These are phyloP conservation scores for Diversispora eburnea DNA, from an alignment of 192 early-diverging fungal genomes.

Conservation along the genomic window DNA sequence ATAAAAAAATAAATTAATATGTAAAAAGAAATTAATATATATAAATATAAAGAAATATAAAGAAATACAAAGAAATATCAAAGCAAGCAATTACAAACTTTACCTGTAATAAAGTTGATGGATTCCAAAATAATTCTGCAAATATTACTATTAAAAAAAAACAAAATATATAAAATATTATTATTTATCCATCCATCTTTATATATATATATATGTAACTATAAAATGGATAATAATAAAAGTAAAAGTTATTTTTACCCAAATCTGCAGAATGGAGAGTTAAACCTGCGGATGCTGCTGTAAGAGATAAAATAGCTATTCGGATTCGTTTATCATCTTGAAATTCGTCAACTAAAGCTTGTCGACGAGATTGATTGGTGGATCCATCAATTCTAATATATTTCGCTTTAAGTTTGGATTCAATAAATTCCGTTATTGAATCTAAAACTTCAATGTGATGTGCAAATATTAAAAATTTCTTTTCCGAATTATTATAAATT, in stretches of 20 bases:
- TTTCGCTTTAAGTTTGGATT: constrained; percentile 30
- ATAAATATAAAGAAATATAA: neutral
- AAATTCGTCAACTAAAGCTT: constrained; percentile 44
- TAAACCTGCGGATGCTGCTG: constrained; percentile 46
- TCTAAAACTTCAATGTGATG: constrained; percentile 43
- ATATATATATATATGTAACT: too few relatives aligned
- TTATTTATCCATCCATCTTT: too few relatives aligned
- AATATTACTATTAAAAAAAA: constrained; percentile 41
- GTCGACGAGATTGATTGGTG: constrained; percentile 31
- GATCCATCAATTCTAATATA: constrained; percentile 48
- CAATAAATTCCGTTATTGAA: constrained; percentile 20
- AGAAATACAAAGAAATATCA: neutral
- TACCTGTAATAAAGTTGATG: constrained; percentile 42
- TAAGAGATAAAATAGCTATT: constrained; percentile 45
- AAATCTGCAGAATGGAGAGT: constrained; percentile 46
- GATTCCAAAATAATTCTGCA: constrained; percentile 53
- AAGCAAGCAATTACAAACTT: neutral
- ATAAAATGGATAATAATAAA: neutral
- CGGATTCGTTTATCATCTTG: constrained; percentile 34
- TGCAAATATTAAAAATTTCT: constrained; percentile 51
- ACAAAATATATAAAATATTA: neutral
- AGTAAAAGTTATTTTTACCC: constrained; percentile 8
- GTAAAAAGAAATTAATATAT: neutral
- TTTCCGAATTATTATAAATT: constrained; percentile 34
- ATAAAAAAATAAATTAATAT: neutral